phyloP scores from a whole-genome alignment of 2,329 filamentous ascomycete species.

The Xylaria arbuscula region DNA sequence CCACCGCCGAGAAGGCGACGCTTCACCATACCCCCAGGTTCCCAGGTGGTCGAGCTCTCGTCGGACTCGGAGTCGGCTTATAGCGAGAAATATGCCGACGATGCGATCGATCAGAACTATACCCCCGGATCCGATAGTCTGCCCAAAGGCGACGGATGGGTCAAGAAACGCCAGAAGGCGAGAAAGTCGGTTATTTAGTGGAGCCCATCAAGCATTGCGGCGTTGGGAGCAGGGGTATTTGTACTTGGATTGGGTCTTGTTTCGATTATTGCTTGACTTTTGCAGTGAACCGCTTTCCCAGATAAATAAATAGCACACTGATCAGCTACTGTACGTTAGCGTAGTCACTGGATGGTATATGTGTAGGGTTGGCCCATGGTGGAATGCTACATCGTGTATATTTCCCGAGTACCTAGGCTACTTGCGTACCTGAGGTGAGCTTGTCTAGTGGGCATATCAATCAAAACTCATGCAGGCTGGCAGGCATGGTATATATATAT shows the following conservation, averaged over 20 bases:
- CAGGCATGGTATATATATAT: slow-evolving; percentile 13
- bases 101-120: slow-evolving; percentile 54
- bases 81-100: slow-evolving; percentile 54
- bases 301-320: neutral
- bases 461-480: neutral
- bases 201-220: neutral
- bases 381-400: neutral
- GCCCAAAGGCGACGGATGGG: slow-evolving; percentile 37
- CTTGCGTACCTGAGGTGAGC: no score
- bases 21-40: slow-evolving; percentile 51
- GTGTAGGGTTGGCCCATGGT: neutral
- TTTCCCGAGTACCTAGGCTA: neutral
- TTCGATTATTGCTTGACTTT: neutral
- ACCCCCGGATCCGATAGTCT: slow-evolving; percentile 38
- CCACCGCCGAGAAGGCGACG: slow-evolving; percentile 38
- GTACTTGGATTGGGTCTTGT: neutral
- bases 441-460: no score
- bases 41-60: slow-evolving; percentile 54
- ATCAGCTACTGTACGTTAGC: neutral
- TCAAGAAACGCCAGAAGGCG: slow-evolving; percentile 40
- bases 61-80: slow-evolving; percentile 51
- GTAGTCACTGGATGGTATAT: neutral
- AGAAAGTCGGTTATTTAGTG: slow-evolving; percentile 23
- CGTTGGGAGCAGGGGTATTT: neutral
- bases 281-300: neutral